A percentile compares a stretch with the other conserved stretches of the same genome.
Evolutionary conservation across 768 basidiomycete genomes (phyloP).

Genomic region (Tylopilus sp.): DNA sequence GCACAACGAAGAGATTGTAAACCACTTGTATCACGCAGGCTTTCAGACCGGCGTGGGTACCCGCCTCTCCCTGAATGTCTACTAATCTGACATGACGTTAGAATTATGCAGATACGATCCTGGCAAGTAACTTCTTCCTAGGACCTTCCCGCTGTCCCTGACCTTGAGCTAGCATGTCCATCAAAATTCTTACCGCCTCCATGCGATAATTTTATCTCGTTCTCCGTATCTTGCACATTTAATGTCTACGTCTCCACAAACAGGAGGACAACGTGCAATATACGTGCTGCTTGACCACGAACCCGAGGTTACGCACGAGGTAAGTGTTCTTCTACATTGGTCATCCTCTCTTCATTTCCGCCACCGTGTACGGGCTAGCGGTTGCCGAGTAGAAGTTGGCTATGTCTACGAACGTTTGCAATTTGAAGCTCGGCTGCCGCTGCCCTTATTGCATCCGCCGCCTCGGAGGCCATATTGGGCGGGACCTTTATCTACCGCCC

Average conservation of each 20-base stretch:
- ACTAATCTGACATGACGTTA: conserved; percentile 31
- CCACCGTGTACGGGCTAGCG: conserved; percentile 25
- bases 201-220: conserved; percentile 82
- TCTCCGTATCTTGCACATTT: conserved; percentile 86
- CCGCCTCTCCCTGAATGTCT: conserved; percentile 6
- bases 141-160: conserved; percentile 7
- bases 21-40: conserved; percentile 74
- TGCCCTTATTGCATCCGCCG: conserved; percentile 14
- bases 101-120: conserved; percentile 81
- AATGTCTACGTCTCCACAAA: conserved; percentile 77
- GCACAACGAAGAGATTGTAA: conserved; percentile 76
- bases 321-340: conserved; percentile 37
- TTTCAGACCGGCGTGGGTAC: conserved; percentile 77
- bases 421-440: conserved; percentile 14
- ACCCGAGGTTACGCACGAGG: conserved; percentile 82
- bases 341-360: conserved; percentile 29
- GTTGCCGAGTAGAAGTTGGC: conserved; percentile 14
- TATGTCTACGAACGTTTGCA: conserved; percentile 16
- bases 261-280: conserved; percentile 61
- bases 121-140: conserved; percentile 45
- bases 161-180: conserved; percentile 57
- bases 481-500: conserved; percentile 9
- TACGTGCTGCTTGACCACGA: conserved; percentile 75
- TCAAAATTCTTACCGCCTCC: conserved; percentile 71
- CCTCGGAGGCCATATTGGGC: conserved; percentile 22